Evolutionary conservation across 306 rosid genomes (phyloP).

Genomic region (Prunus mira): DNA sequence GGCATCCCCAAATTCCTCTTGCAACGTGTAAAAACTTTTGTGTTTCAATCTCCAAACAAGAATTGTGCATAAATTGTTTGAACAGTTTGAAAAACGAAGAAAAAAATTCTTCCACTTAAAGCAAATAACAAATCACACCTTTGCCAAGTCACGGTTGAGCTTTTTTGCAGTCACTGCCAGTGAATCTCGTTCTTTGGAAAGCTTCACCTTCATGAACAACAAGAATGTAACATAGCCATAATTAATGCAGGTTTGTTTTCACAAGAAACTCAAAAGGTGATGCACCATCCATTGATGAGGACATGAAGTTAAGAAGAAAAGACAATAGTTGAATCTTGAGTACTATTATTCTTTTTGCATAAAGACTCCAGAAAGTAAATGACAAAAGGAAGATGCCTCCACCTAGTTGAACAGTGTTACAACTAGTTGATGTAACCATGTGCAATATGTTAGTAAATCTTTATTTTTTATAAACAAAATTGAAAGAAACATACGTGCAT

Average conservation of each 20-base stretch:
- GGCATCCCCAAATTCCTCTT: background rate
- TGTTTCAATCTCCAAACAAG: background rate
- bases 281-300: background rate
- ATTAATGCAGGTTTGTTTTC: slow-evolving; percentile 6
- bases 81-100: background rate
- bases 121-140: slow-evolving; percentile 38
- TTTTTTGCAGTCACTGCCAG: slow-evolving; percentile 63
- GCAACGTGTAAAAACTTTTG: background rate
- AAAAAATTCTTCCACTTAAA: background rate
- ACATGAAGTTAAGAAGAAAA: background rate
- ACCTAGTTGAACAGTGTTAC: background rate
- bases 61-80: background rate
- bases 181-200: slow-evolving; percentile 73
- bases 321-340: background rate
- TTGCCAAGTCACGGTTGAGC: slow-evolving; percentile 79
- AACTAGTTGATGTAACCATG: background rate
- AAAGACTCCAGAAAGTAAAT: background rate
- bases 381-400: background rate
- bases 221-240: slow-evolving; percentile 6
- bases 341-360: background rate
- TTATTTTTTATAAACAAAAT: background rate
- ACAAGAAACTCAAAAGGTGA: background rate
- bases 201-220: slow-evolving; percentile 47
- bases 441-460: background rate
- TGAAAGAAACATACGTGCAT: background rate